Conservation (phyloP, 352 stramenopile genomes). For the Pythium rishiriense region DNA sequence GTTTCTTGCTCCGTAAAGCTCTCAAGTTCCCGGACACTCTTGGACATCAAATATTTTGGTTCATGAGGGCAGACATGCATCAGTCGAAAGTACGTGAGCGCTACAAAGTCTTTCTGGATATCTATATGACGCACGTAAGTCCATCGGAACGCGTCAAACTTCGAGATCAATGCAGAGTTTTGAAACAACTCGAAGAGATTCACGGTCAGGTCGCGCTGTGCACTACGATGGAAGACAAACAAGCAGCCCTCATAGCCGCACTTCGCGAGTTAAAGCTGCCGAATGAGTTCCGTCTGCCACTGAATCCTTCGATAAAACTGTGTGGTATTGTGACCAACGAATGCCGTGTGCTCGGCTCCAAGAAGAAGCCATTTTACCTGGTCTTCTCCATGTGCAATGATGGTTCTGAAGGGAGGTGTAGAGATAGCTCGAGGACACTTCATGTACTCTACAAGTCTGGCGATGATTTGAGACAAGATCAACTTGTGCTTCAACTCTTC, state of each 20-base stretch:
- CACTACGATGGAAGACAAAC: constrained; percentile 24
- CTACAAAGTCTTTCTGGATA: constrained; percentile 21
- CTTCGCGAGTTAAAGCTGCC: constrained; percentile 20
- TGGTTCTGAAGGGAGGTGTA: not conserved
- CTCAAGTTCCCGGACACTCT: constrained; percentile 16
- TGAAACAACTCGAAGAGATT: constrained; percentile 20
- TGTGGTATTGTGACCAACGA: constrained; percentile 11
- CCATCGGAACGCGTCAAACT: constrained; percentile 6
- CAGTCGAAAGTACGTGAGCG: constrained; percentile 15
- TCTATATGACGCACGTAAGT: constrained; percentile 8
- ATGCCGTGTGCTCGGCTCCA: constrained; percentile 30
- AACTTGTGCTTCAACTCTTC: constrained; percentile 69
- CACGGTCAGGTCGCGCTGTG: constrained; percentile 13
- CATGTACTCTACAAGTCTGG: constrained; percentile 72
- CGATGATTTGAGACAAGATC: constrained; percentile 83
- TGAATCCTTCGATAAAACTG: constrained; percentile 19
- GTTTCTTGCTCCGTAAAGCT: constrained; percentile 23
- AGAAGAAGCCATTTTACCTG: constrained; percentile 28
- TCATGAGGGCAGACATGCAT: constrained; percentile 25
- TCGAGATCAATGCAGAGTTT: constrained; percentile 8
- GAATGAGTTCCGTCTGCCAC: constrained; percentile 26
- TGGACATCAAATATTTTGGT: constrained; percentile 29
- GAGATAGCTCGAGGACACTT: constrained; percentile 6
- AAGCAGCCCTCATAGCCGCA: constrained; percentile 2
- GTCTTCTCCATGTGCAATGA: constrained; percentile 21